These are phyloP conservation scores for Xylaria sp. DNA, from an alignment of 2,329 filamentous ascomycete species.

Conservation along the genomic window DNA sequence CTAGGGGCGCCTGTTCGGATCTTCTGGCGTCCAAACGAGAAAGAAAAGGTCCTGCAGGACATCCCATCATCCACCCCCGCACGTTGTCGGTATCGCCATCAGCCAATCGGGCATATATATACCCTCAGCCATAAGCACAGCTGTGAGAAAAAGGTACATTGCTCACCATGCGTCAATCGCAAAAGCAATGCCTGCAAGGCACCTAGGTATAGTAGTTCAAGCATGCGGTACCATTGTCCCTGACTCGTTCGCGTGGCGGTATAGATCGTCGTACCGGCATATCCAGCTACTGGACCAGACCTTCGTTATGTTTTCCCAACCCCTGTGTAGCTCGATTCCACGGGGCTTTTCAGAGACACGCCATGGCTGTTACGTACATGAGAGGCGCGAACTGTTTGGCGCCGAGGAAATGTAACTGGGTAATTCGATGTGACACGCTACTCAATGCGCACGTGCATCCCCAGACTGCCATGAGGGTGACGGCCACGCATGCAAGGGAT, in stretches of 20 bases:
- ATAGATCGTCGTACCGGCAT: not conserved
- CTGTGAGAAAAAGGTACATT: slow-evolving; percentile 5
- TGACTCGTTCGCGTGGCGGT: not conserved
- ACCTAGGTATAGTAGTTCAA: not conserved
- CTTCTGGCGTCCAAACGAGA: slow-evolving; percentile 6
- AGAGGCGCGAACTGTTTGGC: not conserved
- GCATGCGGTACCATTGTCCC: not conserved
- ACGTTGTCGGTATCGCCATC: slow-evolving; percentile 8
- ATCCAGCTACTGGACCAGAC: too few species aligned
- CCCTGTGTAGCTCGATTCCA: not conserved
- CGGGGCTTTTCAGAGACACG: not conserved
- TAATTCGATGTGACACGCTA: not conserved
- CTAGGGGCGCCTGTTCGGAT: slow-evolving; percentile 10
- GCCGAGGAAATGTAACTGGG: not conserved
- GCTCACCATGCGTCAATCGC: slow-evolving; percentile 11
- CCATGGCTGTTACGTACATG: not conserved
- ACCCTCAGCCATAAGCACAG: slow-evolving; percentile 1
- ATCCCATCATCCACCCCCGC: slow-evolving; percentile 1
- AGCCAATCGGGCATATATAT: slow-evolving; percentile 17
- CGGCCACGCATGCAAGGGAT: slow-evolving; percentile 5
- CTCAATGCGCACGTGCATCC: not conserved
- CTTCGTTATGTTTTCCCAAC: not conserved
- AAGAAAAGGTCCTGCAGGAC: slow-evolving; percentile 1
- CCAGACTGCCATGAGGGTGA: slow-evolving; percentile 8
- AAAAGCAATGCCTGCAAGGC: slow-evolving; percentile 5